Evolutionary conservation across 768 basidiomycete genomes (phyloP).

Genomic region (Rickenella mellea): DNA sequence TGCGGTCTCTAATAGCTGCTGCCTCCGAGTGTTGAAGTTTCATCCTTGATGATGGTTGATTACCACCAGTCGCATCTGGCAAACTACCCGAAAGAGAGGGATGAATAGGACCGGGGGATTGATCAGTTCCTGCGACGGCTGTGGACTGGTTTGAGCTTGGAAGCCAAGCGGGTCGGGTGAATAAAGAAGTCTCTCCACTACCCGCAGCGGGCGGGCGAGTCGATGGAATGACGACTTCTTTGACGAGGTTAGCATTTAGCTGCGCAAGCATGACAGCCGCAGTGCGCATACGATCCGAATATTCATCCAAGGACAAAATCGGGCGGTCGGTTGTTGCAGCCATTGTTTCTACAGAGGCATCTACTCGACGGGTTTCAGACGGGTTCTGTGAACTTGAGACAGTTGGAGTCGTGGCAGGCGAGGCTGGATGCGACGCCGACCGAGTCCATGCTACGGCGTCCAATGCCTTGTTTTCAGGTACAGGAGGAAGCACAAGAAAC

Average conservation of each 20-base stretch:
- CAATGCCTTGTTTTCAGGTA: slow-evolving; percentile 82
- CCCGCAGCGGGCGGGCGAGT: slow-evolving; percentile 16
- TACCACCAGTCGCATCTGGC: slow-evolving; percentile 13
- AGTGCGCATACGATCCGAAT: slow-evolving; percentile 96
- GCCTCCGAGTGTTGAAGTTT: slow-evolving; percentile 78
- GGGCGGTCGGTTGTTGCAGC: slow-evolving; percentile 11
- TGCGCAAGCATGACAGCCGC: slow-evolving; percentile 98
- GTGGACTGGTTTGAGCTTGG: slow-evolving; percentile 47
- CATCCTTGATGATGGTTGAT: slow-evolving; percentile 40
- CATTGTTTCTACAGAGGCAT: slow-evolving; percentile 10
- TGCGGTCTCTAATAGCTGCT: slow-evolving; percentile 82
- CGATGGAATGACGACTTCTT: slow-evolving; percentile 33
- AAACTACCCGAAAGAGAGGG: slow-evolving; percentile 19
- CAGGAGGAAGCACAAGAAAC: slow-evolving; percentile 70
- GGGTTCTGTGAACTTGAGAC: slow-evolving; percentile 7
- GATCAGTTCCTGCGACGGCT: slow-evolving; percentile 14
- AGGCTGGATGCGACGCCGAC: slow-evolving; percentile 36
- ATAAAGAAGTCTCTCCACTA: slow-evolving; percentile 10
- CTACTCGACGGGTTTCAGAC: slow-evolving; percentile 1
- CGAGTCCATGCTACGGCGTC: slow-evolving; percentile 81
- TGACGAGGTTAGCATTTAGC: slow-evolving; percentile 71
- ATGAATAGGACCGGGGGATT: slow-evolving; percentile 15
- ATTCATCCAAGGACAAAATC: slow-evolving; percentile 81
- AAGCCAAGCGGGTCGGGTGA: slow-evolving; percentile 26
- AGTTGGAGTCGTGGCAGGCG: slow-evolving; percentile 21